Conservation (phyloP, 495 filamentous ascomycete genomes). For the Platismatia glauca region DNA sequence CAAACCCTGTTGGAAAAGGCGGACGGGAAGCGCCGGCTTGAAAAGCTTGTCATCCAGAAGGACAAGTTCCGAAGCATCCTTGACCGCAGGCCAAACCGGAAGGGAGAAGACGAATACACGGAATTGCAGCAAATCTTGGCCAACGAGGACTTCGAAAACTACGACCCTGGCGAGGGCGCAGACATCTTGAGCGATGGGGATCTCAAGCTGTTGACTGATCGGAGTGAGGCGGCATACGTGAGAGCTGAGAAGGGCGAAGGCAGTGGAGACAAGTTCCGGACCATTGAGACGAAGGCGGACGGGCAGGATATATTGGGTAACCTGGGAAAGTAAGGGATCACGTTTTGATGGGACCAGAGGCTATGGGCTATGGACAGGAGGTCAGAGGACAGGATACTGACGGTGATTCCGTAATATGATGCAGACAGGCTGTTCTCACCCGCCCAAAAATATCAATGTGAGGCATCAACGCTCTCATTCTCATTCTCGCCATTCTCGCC, state of each 20-base stretch:
- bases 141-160: constrained; percentile 48
- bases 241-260: constrained; percentile 64
- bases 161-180: constrained; percentile 45
- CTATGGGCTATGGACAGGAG: too few relatives aligned
- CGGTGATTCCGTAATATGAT: too few relatives aligned
- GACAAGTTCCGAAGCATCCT: constrained; percentile 58
- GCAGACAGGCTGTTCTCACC: too few relatives aligned
- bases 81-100: constrained; percentile 18
- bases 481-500: too few relatives aligned
- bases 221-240: constrained; percentile 76
- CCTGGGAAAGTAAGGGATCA: constrained; percentile 17
- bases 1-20: constrained; percentile 80
- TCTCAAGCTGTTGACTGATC: constrained; percentile 68
- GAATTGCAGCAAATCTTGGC: constrained; percentile 38
- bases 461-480: too few relatives aligned
- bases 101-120: constrained; percentile 35
- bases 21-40: constrained; percentile 86
- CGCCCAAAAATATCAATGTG: too few relatives aligned
- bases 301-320: constrained; percentile 27
- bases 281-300: constrained; percentile 54
- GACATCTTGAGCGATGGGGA: constrained; percentile 69
- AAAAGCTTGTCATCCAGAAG: constrained; percentile 93
- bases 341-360: too few relatives aligned
- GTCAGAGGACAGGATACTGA: too few relatives aligned
- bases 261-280: constrained; percentile 53